A percentile compares a stretch with the other conserved stretches of the same genome.
phyloP scores from a whole-genome alignment of 2,329 filamentous ascomycete species.

The Ophiostoma populinum region DNA sequence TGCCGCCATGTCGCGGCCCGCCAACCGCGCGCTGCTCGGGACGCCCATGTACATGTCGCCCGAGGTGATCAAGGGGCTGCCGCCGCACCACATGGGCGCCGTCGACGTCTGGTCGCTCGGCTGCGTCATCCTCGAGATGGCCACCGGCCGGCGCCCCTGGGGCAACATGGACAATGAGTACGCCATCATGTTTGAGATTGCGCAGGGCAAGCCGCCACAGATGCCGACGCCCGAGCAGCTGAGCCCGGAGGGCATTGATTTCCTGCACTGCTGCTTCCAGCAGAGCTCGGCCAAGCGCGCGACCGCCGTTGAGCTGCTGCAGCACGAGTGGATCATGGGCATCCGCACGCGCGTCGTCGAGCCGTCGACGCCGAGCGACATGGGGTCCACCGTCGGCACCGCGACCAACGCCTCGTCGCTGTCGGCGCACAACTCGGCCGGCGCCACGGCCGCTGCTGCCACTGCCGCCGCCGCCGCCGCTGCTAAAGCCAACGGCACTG shows the following conservation, averaged over 20 bases:
- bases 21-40: constrained; percentile 83
- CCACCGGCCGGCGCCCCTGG: constrained; percentile 86
- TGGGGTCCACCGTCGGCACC: constrained; percentile 18
- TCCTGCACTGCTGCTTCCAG: constrained; percentile 72
- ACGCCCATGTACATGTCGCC: constrained; percentile 99
- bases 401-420: constrained; percentile 5
- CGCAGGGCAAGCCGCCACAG: constrained; percentile 83
- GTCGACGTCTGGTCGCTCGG: constrained; percentile 95
- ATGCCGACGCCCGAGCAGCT: constrained; percentile 71
- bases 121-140: constrained; percentile 95
- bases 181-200: constrained; percentile 99
- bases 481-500: too few relatives aligned
- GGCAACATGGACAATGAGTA: constrained; percentile 94
- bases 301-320: constrained; percentile 72
- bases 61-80: constrained; percentile 88
- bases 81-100: constrained; percentile 62
- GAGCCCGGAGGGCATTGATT: constrained; percentile 70
- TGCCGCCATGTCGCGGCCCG: constrained; percentile 28
- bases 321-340: constrained; percentile 76
- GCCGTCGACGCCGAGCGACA: constrained; percentile 43
- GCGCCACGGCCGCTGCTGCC: constrained; percentile 11
- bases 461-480: not conserved
- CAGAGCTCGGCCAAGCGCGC: constrained; percentile 64
- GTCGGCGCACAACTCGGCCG: constrained; percentile 1
- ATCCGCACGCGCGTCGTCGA: constrained; percentile 49